phyloP scores from a whole-genome alignment of 306 rosid species.

The Prunus fruticosa region DNA sequence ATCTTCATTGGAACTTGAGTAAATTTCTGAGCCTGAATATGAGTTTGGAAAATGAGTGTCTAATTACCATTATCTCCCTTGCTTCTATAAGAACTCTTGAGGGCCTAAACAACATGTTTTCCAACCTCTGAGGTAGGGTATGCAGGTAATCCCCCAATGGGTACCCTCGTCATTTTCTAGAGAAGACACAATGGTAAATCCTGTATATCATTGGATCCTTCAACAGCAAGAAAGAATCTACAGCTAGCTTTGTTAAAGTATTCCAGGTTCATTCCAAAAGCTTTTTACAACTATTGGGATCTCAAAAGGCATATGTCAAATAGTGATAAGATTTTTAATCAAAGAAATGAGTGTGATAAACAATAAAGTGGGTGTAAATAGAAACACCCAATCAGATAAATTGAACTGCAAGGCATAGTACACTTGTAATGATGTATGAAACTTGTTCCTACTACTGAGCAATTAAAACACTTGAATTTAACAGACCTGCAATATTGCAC shows the following conservation, averaged over 20 bases:
- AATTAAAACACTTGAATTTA: not conserved
- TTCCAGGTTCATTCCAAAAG: constrained; percentile 19
- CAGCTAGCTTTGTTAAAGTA: constrained; percentile 37
- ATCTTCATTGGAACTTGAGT: constrained; percentile 9
- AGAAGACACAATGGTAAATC: constrained; percentile 3
- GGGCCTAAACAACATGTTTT: not conserved
- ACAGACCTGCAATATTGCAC: not conserved
- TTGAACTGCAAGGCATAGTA: not conserved
- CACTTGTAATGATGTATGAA: not conserved
- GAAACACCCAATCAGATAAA: not conserved
- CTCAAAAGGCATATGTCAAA: not conserved
- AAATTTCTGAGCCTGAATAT: not conserved
- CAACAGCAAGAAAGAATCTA: constrained; percentile 14
- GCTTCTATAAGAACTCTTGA: too few species aligned
- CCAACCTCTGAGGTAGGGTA: not conserved
- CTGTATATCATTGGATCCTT: constrained; percentile 35
- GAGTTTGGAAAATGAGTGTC: not conserved
- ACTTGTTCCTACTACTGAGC: not conserved
- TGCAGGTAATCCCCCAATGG: not conserved
- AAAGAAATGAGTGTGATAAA: not conserved
- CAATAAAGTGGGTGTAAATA: not conserved
- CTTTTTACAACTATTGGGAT: not conserved
- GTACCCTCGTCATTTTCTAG: not conserved
- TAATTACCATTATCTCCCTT: not conserved
- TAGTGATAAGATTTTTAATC: too few species aligned